Evolutionary conservation across 2,329 filamentous ascomycete species (phyloP).

Genomic region (Neophaeococcomyces aloes): DNA sequence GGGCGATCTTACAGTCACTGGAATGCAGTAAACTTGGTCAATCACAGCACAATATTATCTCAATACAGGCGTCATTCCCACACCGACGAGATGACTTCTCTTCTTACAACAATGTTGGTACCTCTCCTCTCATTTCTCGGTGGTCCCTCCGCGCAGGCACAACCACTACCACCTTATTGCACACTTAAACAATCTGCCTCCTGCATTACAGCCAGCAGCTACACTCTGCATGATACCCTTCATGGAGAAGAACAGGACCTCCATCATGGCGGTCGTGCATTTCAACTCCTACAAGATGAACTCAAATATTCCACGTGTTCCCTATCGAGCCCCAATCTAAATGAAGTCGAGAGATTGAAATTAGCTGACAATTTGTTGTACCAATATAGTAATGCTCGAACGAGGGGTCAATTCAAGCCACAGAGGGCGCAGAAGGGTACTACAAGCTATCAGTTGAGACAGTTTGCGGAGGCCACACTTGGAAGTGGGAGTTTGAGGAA

Average conservation of each 20-base stretch:
- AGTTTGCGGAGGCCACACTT: constrained; percentile 95
- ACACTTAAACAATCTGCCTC: constrained; percentile 22
- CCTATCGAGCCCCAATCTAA: constrained; percentile 27
- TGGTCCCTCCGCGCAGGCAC: constrained; percentile 22
- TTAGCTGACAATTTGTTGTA: constrained; percentile 29
- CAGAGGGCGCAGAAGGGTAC: constrained; percentile 76
- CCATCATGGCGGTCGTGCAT: constrained; percentile 18
- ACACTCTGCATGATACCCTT: constrained; percentile 17
- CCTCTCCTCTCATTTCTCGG: constrained; percentile 27
- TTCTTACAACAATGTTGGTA: constrained; percentile 73
- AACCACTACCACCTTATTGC: constrained; percentile 23
- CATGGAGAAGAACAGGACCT: constrained; percentile 14
- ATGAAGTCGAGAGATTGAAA: constrained; percentile 27
- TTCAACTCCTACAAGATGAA: constrained; percentile 26
- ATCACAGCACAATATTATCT: background rate
- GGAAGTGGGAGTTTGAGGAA: constrained; percentile 91
- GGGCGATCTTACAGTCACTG: background rate
- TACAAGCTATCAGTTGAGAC: constrained; percentile 83
- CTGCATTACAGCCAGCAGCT: constrained; percentile 24
- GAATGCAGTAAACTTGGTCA: constrained; percentile 7
- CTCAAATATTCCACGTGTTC: constrained; percentile 24
- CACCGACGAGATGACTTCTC: constrained; percentile 45
- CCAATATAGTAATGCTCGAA: constrained; percentile 64
- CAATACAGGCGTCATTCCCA: background rate
- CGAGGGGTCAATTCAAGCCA: constrained; percentile 82